Evolutionary conservation across 169 alveolate species (phyloP), one percentile per base, ranked within the genome.

Genomic region (Haemoproteus tartakovskyi): DNA sequence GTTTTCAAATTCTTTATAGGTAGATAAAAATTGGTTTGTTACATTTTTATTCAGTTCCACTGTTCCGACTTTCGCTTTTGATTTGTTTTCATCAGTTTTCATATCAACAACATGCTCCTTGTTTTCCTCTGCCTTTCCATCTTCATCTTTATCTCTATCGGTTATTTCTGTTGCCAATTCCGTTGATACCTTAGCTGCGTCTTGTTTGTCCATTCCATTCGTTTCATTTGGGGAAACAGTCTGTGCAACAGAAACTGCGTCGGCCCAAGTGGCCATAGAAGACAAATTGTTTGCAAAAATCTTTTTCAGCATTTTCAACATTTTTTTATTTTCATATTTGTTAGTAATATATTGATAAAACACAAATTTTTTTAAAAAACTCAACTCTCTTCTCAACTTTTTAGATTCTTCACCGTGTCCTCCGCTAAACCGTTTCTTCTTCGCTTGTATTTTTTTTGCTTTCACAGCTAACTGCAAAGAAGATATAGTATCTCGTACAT

Each of bases 401-500:
- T 50, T 57, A 57, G 59, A 74, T 27, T 74, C 82, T 46, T 67
- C 84, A 57, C 46, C 54, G 24, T 45, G 38, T 27, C 40, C 27
- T 1, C 63, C 37, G 19, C 33, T 74, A 16, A 8, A 26, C 2
- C 51, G 24, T 26, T 61, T 74, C n/a, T 48, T 74, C 21, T 45
- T 57, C 19, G 64, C 47, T 19, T 70, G 78, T 22, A 87, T 87
- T 26, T 78, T 79, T 30, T 82, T 87, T 38, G 92, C 92, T 41
- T 83, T 62, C 0, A 82, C 74, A n/a, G 82, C 90, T 38, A 87
- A 70, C 16, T 87, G 67, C 22, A 87, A 50, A 12, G 92, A 82
- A 11, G 92, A 79, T 9, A 83, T 46, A 0, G 92, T 82, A 19
- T 81, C 92, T 9, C 89, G 81, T 14, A 57, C 79, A 41, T 81